These are phyloP conservation scores for Rubroshorea leprosula DNA, from an alignment of 345 rosid genomes.

Conservation along the genomic window DNA sequence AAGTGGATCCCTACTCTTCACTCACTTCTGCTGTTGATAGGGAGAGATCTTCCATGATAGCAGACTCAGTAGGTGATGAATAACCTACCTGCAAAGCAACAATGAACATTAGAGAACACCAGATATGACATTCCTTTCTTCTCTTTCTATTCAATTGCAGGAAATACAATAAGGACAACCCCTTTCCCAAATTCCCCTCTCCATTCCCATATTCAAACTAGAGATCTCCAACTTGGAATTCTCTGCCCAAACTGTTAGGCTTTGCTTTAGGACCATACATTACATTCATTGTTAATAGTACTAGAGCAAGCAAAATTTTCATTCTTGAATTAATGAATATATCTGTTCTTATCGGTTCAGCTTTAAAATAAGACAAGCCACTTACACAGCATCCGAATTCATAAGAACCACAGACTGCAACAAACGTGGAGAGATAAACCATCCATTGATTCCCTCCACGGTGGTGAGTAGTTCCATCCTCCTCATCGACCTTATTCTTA, in stretches of 20 bases:
- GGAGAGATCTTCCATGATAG: conserved; percentile 64
- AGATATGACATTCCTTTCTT: not conserved
- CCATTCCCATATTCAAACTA: no score
- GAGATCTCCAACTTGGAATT: no score
- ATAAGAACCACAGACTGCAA: conserved; percentile 82
- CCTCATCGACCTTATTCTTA: conserved; percentile 23
- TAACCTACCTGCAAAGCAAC: conserved; percentile 60
- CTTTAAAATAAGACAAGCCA: not conserved
- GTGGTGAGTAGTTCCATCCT: conserved; percentile 12
- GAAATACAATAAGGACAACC: no score
- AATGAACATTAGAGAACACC: not conserved
- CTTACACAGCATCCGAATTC: conserved; percentile 85
- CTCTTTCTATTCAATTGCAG: not conserved
- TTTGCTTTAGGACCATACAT: not conserved
- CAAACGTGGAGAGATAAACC: conserved; percentile 74
- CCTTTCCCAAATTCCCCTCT: no score
- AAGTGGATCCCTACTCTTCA: not conserved
- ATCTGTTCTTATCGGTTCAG: not conserved
- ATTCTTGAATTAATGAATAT: not conserved
- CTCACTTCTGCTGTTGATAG: conserved; percentile 68
- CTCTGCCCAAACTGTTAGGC: no score
- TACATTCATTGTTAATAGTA: not conserved
- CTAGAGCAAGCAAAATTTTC: not conserved
- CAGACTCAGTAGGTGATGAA: conserved; percentile 85
- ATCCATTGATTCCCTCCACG: conserved; percentile 40